Evolutionary conservation across 2,329 filamentous ascomycete genomes (phyloP), one percentile per base, ranked within the genome.

Genomic region (Phoma herbarum): DNA sequence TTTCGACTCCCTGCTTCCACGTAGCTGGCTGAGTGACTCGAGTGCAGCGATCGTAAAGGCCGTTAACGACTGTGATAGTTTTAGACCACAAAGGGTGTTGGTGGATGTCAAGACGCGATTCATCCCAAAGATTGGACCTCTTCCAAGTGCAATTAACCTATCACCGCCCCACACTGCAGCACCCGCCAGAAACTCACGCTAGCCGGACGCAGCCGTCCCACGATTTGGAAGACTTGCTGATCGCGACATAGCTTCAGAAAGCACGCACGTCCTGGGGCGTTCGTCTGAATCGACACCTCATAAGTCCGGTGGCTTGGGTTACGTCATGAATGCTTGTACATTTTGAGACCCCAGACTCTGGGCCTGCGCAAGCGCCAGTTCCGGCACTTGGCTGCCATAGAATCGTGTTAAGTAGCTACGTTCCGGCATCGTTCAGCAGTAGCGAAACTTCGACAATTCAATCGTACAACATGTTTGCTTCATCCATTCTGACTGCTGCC

Each of bases 391-490:
- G 4, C 18, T 33, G 11, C 9, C 20, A 35, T 41, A 26, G 25
- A 39, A 42, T 11, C 18, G 11, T 28, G 14, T 42, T 31, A 33
- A 23, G 20, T 22, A 44, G 41, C 23, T 25, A 7, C 26, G 10
- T 14, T 41, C 28, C n/a, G n/a, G 26, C 41, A 41, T 20, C 20
- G 35, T 20, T n/a, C 16, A 18, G 5, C 3, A 23, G 11, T 11
- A 14, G 45, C 9, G 5, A 3, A 37, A 45, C 18, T 18, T 22
- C 14, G 14, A 20, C 39, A 10, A 33, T 3, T 16, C 10, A 44
- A 7, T 37, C 22, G 14, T n/a, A 20, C 37, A 58, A 50, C 12
- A 70, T 70, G 65, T 52, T 67, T 29, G 54, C 43, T 25, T 67
- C 62, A 29, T 64, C 52, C 6, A 43, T 57, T 9, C 29, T 65